Evolutionary conservation across 2,329 filamentous ascomycete genomes (phyloP).

Genomic region (Berkeleyomyces basicola): DNA sequence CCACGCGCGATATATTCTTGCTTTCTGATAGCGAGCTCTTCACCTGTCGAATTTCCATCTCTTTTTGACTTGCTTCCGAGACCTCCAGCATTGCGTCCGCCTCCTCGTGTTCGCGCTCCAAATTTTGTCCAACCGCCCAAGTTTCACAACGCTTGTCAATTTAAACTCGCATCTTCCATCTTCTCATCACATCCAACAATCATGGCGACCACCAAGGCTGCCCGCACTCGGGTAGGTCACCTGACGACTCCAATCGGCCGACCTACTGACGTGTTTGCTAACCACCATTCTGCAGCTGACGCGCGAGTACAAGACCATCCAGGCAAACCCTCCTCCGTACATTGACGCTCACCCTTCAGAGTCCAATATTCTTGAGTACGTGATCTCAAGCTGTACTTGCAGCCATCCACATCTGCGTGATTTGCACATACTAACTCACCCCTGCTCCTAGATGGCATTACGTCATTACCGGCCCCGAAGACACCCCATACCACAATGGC

Average conservation of each 20-base stretch:
- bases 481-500: constrained; percentile 83
- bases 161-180: constrained; percentile 3
- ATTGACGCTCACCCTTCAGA: constrained; percentile 83
- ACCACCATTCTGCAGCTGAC: constrained; percentile 29
- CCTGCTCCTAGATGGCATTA: constrained; percentile 59
- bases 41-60: not conserved
- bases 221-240: constrained; percentile 48
- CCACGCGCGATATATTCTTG: not conserved
- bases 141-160: constrained; percentile 3
- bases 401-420: not conserved
- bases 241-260: not conserved
- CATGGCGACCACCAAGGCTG: constrained; percentile 53
- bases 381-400: constrained; percentile 12
- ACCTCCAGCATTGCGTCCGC: not conserved
- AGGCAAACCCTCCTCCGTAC: constrained; percentile 68
- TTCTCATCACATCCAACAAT: not conserved
- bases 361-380: constrained; percentile 74
- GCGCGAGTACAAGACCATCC: constrained; percentile 45
- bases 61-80: not conserved
- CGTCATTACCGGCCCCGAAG: constrained; percentile 83
- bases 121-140: constrained; percentile 12
- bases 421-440: constrained; percentile 13
- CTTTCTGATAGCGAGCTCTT: not conserved
- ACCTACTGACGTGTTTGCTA: not conserved
- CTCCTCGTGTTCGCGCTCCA: not conserved